Evolutionary conservation across 345 rosid genomes (phyloP).

Genomic region (Erysimum cheiranthoides): DNA sequence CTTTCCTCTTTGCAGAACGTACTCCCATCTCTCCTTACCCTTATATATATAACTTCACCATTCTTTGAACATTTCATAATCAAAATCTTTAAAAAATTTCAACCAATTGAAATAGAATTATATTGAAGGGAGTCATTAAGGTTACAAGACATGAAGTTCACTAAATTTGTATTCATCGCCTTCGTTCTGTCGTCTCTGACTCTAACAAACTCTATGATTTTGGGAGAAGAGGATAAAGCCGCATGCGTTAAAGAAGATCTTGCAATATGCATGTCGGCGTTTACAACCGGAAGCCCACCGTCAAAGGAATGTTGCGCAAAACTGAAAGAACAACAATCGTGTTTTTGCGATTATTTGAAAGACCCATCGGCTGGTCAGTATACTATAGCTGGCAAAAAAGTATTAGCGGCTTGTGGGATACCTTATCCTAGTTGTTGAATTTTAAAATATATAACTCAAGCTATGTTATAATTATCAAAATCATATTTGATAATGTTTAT

Average conservation of each 20-base stretch:
- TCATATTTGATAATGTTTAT: background rate
- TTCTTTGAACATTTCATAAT: background rate
- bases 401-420: conserved; percentile 48
- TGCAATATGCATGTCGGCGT: conserved; percentile 34
- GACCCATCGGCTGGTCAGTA: background rate
- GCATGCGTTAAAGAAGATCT: background rate
- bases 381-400: conserved; percentile 28
- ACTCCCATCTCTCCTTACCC: background rate
- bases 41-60: background rate
- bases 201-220: background rate
- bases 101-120: background rate
- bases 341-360: conserved; percentile 57
- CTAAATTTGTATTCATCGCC: background rate
- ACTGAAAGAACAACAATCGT: conserved; percentile 52
- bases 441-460: background rate
- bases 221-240: background rate
- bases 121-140: background rate
- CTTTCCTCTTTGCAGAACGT: background rate
- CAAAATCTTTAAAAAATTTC: background rate
- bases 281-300: conserved; percentile 40
- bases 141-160: conserved; percentile 19
- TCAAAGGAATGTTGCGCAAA: conserved; percentile 51
- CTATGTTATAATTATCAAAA: background rate
- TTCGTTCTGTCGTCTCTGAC: conserved; percentile 7
- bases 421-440: conserved; percentile 52